Evolutionary conservation across 2,329 filamentous ascomycete species (phyloP).

Genomic region (Cryphonectria radicalis): DNA sequence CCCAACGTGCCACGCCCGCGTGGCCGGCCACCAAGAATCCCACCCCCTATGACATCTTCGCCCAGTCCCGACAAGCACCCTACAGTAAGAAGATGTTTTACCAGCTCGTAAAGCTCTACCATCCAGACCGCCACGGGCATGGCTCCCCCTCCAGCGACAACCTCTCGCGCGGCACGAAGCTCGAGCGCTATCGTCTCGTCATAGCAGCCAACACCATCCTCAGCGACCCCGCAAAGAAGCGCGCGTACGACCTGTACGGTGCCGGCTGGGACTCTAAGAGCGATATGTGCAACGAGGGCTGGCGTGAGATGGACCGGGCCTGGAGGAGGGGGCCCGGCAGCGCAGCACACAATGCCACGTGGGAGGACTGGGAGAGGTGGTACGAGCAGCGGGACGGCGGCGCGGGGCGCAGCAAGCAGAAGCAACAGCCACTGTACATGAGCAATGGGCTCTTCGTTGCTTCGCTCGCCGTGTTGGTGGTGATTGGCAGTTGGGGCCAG

Average conservation of each 20-base stretch:
- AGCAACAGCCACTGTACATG: conserved; percentile 66
- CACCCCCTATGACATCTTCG: conserved; percentile 91
- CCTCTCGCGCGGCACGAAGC: conserved; percentile 64
- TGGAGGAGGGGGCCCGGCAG: conserved; percentile 56
- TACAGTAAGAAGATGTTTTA: conserved; percentile 89
- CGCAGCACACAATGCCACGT: conserved; percentile 78
- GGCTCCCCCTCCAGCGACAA: conserved; percentile 44
- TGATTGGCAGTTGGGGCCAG: conserved; percentile 74
- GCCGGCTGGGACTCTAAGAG: conserved; percentile 71
- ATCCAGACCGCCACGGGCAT: conserved; percentile 72
- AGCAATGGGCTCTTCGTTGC: conserved; percentile 79
- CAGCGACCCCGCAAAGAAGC: conserved; percentile 76
- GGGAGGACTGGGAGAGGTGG: conserved; percentile 97
- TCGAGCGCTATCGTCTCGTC: conserved; percentile 90
- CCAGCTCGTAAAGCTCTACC: conserved; percentile 92
- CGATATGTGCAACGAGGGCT: conserved; percentile 22
- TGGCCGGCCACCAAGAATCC: conserved; percentile 60
- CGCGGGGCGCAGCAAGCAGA: conserved; percentile 37
- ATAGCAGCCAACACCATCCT: conserved; percentile 88
- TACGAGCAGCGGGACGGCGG: conserved; percentile 57
- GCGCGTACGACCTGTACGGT: conserved; percentile 81
- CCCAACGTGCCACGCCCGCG: conserved; percentile 8
- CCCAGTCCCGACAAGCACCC: conserved; percentile 56
- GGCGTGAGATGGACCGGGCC: conserved; percentile 47
- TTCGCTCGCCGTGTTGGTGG: conserved; percentile 70